Percentiles rank a stretch among this genome's conserved stretches.
Evolutionary conservation across 2,329 filamentous ascomycete species (phyloP).

Genomic region (Triangularia setosa): DNA sequence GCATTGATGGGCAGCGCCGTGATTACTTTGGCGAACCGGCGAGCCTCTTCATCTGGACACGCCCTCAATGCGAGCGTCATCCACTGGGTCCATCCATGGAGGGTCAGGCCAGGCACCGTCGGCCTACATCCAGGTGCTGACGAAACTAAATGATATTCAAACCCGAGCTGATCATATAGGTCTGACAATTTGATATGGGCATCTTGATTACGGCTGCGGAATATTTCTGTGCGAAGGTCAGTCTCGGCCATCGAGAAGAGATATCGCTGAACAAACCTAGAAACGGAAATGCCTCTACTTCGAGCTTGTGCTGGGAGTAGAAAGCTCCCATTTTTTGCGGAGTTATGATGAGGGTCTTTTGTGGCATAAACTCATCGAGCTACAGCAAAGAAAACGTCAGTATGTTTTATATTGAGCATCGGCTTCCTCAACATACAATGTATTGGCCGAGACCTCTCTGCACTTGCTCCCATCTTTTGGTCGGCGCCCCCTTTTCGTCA

Average conservation of each 20-base stretch:
- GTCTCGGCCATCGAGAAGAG: neutral
- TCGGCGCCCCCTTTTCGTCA: slow-evolving; percentile 62
- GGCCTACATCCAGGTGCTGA: slow-evolving; percentile 48
- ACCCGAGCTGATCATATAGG: slow-evolving; percentile 52
- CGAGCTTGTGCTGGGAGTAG: slow-evolving; percentile 63
- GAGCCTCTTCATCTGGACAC: slow-evolving; percentile 71
- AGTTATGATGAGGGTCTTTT: slow-evolving; percentile 65
- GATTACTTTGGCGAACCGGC: slow-evolving; percentile 65
- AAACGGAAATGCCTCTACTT: slow-evolving; percentile 66
- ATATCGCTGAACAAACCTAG: slow-evolving; percentile 44
- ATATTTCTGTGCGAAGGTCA: slow-evolving; percentile 9
- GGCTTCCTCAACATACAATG: slow-evolving; percentile 49
- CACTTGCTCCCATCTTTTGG: slow-evolving; percentile 64
- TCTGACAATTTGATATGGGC: slow-evolving; percentile 51
- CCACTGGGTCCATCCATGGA: slow-evolving; percentile 67
- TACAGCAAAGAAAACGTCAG: slow-evolving; percentile 28
- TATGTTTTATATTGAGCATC: neutral
- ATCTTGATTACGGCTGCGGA: slow-evolving; percentile 27
- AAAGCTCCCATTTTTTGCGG: slow-evolving; percentile 72
- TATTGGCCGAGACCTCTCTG: slow-evolving; percentile 70
- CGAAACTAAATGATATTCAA: slow-evolving; percentile 64
- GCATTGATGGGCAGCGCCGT: slow-evolving; percentile 64
- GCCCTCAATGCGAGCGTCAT: slow-evolving; percentile 69
- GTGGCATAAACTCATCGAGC: slow-evolving; percentile 67
- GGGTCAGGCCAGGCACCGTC: slow-evolving; percentile 61